Evolutionary conservation across 108 stramenopile genomes (phyloP).

Genomic region (Aurantiochytrium sp.): DNA sequence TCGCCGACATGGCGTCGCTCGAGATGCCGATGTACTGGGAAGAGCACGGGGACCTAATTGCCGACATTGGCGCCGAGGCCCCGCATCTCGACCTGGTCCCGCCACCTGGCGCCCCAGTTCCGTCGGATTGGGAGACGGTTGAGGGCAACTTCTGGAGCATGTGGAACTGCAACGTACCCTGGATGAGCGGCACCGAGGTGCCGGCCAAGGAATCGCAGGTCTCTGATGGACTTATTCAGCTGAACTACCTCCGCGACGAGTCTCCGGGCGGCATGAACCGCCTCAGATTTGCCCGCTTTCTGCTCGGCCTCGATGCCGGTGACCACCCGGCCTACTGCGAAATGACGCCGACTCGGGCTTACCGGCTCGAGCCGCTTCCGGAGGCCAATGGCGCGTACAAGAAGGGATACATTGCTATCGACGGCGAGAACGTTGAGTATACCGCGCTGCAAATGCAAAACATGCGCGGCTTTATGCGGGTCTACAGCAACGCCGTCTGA

Average conservation of each 20-base stretch:
- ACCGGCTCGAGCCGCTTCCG: constrained; percentile 15
- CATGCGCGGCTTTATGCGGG: constrained; percentile 8
- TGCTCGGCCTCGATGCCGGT: neutral
- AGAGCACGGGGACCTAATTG: neutral
- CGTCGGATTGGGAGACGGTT: neutral
- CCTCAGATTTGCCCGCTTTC: neutral
- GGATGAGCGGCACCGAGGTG: neutral
- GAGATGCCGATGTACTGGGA: neutral
- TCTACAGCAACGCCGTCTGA: neutral
- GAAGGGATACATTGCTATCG: neutral
- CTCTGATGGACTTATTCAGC: neutral
- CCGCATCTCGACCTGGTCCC: neutral
- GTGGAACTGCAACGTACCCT: constrained; percentile 26
- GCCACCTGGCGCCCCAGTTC: neutral
- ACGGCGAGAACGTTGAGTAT: constrained; percentile 2
- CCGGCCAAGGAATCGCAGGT: neutral
- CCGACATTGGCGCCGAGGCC: neutral
- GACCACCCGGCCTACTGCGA: neutral
- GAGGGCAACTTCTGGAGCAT: neutral
- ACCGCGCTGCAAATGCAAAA: constrained; percentile 2
- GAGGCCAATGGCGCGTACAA: neutral
- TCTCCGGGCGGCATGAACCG: neutral
- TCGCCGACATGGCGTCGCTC: neutral
- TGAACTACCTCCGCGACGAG: neutral
- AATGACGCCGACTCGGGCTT: neutral